Percentiles rank a stretch among this genome's conserved stretches.
Conservation (phyloP, 345 rosid genomes). For the Pseudoturritis turrita region DNA sequence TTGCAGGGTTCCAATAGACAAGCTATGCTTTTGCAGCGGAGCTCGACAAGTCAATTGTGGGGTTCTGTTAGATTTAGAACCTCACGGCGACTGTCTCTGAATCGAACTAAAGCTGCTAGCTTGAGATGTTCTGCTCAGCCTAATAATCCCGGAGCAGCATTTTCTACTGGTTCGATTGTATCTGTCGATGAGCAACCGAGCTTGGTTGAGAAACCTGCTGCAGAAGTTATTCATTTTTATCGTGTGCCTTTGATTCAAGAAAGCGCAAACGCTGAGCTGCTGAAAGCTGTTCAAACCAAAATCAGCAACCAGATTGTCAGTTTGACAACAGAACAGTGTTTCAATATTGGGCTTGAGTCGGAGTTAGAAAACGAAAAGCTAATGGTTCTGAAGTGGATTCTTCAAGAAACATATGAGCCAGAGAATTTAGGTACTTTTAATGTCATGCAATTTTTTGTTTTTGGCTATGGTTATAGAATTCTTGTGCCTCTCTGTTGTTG, state of each 20-base stretch:
- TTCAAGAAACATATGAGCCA: slow-evolving; percentile 85
- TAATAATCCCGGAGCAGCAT: slow-evolving; percentile 44
- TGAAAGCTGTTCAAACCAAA: slow-evolving; percentile 59
- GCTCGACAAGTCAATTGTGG: slow-evolving; percentile 40
- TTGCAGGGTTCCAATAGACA: slow-evolving; percentile 63
- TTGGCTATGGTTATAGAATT: not conserved
- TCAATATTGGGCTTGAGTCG: slow-evolving; percentile 58
- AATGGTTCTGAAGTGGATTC: slow-evolving; percentile 68
- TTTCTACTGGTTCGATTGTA: slow-evolving; percentile 34
- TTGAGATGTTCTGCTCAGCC: slow-evolving; percentile 52
- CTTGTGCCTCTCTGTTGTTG: not conserved
- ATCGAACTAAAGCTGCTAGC: slow-evolving; percentile 28
- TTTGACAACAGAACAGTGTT: slow-evolving; percentile 80
- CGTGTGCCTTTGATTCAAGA: slow-evolving; percentile 81
- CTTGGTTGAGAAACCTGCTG: slow-evolving; percentile 52
- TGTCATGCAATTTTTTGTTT: not conserved
- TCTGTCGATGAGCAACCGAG: slow-evolving; percentile 44
- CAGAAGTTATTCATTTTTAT: slow-evolving; percentile 61
- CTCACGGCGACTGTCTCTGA: slow-evolving; percentile 2
- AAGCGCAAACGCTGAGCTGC: slow-evolving; percentile 57
- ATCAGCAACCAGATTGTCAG: slow-evolving; percentile 63
- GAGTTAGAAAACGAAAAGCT: slow-evolving; percentile 48
- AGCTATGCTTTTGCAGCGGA: slow-evolving; percentile 42
- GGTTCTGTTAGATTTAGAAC: slow-evolving; percentile 30
- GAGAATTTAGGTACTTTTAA: slow-evolving; percentile 55